A percentile compares a stretch with the other conserved stretches of the same genome.
These are phyloP conservation scores for Candida ulmi DNA, from an alignment of 805 yeast species.

Conservation along the genomic window DNA sequence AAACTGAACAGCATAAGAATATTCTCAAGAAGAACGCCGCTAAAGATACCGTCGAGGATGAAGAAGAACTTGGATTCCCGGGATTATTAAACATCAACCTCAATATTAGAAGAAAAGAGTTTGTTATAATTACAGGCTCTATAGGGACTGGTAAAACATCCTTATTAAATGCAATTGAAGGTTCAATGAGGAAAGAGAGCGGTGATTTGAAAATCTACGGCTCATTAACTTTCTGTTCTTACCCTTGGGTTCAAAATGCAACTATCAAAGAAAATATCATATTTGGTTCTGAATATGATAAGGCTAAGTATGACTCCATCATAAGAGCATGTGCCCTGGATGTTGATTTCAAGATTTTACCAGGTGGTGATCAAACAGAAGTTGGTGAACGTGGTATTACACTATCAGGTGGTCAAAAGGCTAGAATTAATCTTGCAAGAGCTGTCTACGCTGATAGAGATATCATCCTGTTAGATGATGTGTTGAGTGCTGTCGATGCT, in stretches of 20 bases:
- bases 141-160: slow-evolving; percentile 84
- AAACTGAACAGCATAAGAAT: slow-evolving; percentile 9
- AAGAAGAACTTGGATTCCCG: slow-evolving; percentile 24
- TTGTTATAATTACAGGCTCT: slow-evolving; percentile 69
- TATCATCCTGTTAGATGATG: slow-evolving; percentile 70
- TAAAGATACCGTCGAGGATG: slow-evolving; percentile 4
- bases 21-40: neutral
- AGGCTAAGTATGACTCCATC: slow-evolving; percentile 45
- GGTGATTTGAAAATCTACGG: slow-evolving; percentile 57
- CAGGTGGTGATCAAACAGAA: slow-evolving; percentile 73
- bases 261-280: slow-evolving; percentile 69
- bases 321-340: slow-evolving; percentile 61
- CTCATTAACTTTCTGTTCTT: slow-evolving; percentile 47
- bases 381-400: slow-evolving; percentile 86
- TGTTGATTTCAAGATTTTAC: slow-evolving; percentile 58
- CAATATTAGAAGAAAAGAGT: slow-evolving; percentile 55
- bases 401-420: slow-evolving; percentile 86
- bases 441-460: slow-evolving; percentile 69
- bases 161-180: slow-evolving; percentile 62
- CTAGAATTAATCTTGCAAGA: slow-evolving; percentile 73
- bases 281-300: slow-evolving; percentile 56
- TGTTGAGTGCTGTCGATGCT: slow-evolving; percentile 81
- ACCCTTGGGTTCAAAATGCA: slow-evolving; percentile 82
- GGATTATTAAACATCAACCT: slow-evolving; percentile 49
- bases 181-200: slow-evolving; percentile 51